phyloP scores from a whole-genome alignment of 2,329 filamentous ascomycete species.

The Periconia macrospinosa region DNA sequence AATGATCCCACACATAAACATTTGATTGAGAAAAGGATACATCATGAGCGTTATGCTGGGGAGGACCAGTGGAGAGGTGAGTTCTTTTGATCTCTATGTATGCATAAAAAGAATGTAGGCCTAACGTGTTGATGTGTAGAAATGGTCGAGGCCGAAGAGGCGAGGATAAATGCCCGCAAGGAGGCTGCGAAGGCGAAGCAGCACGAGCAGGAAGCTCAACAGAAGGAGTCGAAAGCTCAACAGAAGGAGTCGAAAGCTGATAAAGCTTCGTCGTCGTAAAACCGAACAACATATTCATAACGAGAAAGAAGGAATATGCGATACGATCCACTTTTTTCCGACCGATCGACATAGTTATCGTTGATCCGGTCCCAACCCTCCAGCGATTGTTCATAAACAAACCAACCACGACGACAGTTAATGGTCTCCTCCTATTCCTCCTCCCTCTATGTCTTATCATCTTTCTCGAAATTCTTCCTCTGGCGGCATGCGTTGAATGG shows the following conservation, averaged over 20 bases:
- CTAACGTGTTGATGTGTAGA: constrained; percentile 50
- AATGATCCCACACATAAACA: constrained; percentile 81
- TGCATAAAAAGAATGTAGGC: not conserved
- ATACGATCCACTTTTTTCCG: not conserved
- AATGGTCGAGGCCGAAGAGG: constrained; percentile 82
- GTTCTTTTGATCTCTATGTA: constrained; percentile 30
- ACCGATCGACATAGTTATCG: not conserved
- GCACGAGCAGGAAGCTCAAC: constrained; percentile 21
- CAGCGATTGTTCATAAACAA: too few species aligned
- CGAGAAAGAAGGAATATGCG: too few species aligned
- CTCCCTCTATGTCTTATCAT: too few species aligned
- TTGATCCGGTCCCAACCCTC: not conserved
- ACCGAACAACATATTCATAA: not conserved
- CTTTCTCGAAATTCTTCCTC: too few species aligned
- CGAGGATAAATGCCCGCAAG: constrained; percentile 56
- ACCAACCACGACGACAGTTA: too few species aligned
- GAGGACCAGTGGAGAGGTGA: constrained; percentile 91
- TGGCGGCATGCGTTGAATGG: too few species aligned
- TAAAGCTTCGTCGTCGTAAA: not conserved
- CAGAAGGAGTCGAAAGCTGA: constrained; percentile 17
- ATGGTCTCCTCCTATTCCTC: too few species aligned
- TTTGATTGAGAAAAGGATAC: constrained; percentile 82
- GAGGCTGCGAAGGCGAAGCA: constrained; percentile 20
- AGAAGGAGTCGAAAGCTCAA: constrained; percentile 25
- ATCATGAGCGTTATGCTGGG: constrained; percentile 83